Conservation (phyloP, 106 monocot species). For the Hemerocallis citrina region DNA sequence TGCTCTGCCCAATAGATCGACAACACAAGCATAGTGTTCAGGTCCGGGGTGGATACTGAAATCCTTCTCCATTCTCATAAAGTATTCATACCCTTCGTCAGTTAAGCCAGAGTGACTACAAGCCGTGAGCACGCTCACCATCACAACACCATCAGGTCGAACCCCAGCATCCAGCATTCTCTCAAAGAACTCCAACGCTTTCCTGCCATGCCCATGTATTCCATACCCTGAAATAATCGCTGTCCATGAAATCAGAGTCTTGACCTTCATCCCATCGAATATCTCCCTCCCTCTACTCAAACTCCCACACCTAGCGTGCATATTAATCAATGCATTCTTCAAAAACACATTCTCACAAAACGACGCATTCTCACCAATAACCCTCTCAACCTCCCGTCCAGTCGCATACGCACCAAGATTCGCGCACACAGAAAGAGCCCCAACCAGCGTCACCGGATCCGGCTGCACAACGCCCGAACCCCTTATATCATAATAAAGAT, state of each 20-base stretch:
- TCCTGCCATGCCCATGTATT: slow-evolving; percentile 50
- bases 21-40: slow-evolving; percentile 74
- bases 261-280: slow-evolving; percentile 45
- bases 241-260: slow-evolving; percentile 67
- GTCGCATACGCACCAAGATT: slow-evolving; percentile 40
- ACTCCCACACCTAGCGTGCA: slow-evolving; percentile 65
- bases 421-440: slow-evolving; percentile 60
- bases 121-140: slow-evolving; percentile 67
- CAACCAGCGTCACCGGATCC: slow-evolving; percentile 59
- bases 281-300: slow-evolving; percentile 32
- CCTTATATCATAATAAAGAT: slow-evolving; percentile 33
- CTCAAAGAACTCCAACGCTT: slow-evolving; percentile 37
- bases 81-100: slow-evolving; percentile 37
- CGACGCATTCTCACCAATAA: neutral
- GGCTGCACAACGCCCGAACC: slow-evolving; percentile 12
- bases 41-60: slow-evolving; percentile 22
- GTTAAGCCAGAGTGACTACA: slow-evolving; percentile 71
- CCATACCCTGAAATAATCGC: slow-evolving; percentile 60
- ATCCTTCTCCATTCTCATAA: slow-evolving; percentile 28
- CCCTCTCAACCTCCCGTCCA: slow-evolving; percentile 32
- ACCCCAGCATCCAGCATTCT: slow-evolving; percentile 32
- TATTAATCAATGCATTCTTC: slow-evolving; percentile 56
- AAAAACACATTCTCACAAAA: slow-evolving; percentile 28
- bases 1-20: slow-evolving; percentile 75
- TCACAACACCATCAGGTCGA: slow-evolving; percentile 45